These are phyloP conservation scores for Abrus precatorius DNA, from an alignment of 306 rosid species.

Conservation along the genomic window DNA sequence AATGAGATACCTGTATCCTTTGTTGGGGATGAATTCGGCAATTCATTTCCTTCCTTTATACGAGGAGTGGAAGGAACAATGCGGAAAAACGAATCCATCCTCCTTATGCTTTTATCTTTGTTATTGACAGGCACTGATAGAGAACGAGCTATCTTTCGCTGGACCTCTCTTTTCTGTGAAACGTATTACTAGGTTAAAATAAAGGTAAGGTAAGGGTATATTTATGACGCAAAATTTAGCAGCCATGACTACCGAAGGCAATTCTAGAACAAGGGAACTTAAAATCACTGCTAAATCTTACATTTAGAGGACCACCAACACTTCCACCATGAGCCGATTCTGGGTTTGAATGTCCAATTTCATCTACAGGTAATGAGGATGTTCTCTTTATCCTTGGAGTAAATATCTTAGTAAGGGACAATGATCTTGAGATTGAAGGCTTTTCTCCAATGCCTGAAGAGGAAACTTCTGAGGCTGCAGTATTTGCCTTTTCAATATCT, in stretches of 20 bases:
- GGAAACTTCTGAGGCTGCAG: constrained; percentile 61
- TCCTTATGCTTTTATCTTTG: constrained; percentile 73
- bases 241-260: not conserved
- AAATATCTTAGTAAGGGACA: constrained; percentile 81
- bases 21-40: constrained; percentile 57
- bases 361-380: constrained; percentile 85
- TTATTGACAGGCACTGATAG: constrained; percentile 85
- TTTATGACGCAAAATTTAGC: constrained; percentile 23
- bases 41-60: constrained; percentile 66
- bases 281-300: constrained; percentile 52
- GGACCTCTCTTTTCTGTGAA: constrained; percentile 73
- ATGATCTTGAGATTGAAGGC: constrained; percentile 76
- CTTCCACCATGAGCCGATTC: constrained; percentile 84
- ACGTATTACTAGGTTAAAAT: constrained; percentile 27
- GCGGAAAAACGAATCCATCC: constrained; percentile 90
- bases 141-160: constrained; percentile 78
- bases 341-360: constrained; percentile 59
- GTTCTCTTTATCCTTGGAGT: constrained; percentile 91
- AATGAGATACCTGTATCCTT: constrained; percentile 66
- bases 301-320: constrained; percentile 63
- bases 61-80: constrained; percentile 91
- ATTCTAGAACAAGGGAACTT: constrained; percentile 11
- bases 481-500: constrained; percentile 66
- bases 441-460: constrained; percentile 69
- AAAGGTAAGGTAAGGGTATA: not conserved